phyloP scores from a whole-genome alignment of 1,284 basidiomycete genomes.

The Pseudozyma hubeiensis region DNA sequence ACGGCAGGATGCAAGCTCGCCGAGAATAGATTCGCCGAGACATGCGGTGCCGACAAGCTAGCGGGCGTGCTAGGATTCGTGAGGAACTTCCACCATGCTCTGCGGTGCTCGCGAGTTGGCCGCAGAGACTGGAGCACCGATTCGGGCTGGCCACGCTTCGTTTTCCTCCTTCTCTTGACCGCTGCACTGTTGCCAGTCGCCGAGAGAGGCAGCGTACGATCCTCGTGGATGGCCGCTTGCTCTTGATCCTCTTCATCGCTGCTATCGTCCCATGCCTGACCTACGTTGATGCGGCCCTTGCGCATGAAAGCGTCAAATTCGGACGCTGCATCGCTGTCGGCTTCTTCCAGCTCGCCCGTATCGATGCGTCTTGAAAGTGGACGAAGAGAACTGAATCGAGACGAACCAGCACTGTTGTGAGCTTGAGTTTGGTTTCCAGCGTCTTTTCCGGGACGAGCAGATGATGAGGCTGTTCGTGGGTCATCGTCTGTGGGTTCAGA shows the following conservation, averaged over 20 bases:
- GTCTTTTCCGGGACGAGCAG: background rate
- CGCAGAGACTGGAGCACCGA: constrained; percentile 34
- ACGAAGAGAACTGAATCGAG: background rate
- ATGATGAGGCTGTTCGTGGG: background rate
- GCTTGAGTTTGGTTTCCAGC: background rate
- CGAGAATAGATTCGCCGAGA: constrained; percentile 63
- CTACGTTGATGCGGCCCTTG: constrained; percentile 46
- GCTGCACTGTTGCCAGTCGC: constrained; percentile 21
- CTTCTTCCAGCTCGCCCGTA: constrained; percentile 48
- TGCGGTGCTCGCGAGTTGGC: constrained; percentile 30
- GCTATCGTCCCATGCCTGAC: constrained; percentile 51
- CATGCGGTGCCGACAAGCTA: constrained; percentile 59
- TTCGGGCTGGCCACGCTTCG: constrained; percentile 11
- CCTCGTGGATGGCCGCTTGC: constrained; percentile 12
- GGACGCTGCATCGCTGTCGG: constrained; percentile 43
- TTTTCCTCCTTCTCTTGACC: constrained; percentile 3
- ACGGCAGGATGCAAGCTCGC: constrained; percentile 64
- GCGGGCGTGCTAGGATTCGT: constrained; percentile 58
- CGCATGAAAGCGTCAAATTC: constrained; percentile 39
- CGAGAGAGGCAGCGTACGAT: constrained; percentile 35
- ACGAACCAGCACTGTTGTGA: background rate
- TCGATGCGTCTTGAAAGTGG: constrained; percentile 5
- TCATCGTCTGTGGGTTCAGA: background rate
- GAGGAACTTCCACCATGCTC: constrained; percentile 51
- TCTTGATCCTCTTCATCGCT: constrained; percentile 45